These are phyloP conservation scores for Lactarius psammicola DNA, from an alignment of 768 basidiomycete genomes.

Conservation along the genomic window DNA sequence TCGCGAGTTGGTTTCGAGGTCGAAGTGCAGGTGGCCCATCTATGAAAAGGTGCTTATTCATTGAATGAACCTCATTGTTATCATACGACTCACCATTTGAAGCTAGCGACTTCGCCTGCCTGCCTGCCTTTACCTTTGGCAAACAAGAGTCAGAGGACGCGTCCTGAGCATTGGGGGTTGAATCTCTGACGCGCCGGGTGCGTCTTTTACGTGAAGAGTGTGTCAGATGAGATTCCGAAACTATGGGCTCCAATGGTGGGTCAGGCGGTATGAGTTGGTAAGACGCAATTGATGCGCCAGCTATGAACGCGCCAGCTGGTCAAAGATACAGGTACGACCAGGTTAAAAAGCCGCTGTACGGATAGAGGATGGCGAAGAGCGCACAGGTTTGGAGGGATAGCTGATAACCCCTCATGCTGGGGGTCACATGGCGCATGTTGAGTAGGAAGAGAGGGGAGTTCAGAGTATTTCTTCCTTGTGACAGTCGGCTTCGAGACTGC, in stretches of 20 bases:
- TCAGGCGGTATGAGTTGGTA: background rate
- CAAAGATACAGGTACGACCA: no score
- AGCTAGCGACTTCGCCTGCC: background rate
- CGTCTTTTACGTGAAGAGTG: slow-evolving; percentile 1
- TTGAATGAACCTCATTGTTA: no score
- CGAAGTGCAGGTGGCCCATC: slow-evolving; percentile 7
- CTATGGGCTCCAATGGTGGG: background rate
- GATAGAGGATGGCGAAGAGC: background rate
- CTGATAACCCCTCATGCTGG: slow-evolving; percentile 41
- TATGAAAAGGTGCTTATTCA: slow-evolving; percentile 2
- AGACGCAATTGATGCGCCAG: background rate
- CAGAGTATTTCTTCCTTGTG: slow-evolving; percentile 53
- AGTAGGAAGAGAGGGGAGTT: slow-evolving; percentile 58
- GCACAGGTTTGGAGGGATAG: slow-evolving; percentile 3
- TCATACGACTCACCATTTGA: slow-evolving; percentile 3
- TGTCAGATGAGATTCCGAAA: background rate
- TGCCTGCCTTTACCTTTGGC: background rate
- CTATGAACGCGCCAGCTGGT: background rate
- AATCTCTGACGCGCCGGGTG: background rate
- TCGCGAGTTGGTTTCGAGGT: slow-evolving; percentile 54
- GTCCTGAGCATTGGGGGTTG: background rate
- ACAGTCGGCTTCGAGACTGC: slow-evolving; percentile 25
- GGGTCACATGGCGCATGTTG: slow-evolving; percentile 46
- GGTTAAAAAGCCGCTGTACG: background rate
- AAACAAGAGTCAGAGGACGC: background rate